Base-by-base conservation (phyloP, 306 rosid genomes). In the Quercus glauca region DNA sequence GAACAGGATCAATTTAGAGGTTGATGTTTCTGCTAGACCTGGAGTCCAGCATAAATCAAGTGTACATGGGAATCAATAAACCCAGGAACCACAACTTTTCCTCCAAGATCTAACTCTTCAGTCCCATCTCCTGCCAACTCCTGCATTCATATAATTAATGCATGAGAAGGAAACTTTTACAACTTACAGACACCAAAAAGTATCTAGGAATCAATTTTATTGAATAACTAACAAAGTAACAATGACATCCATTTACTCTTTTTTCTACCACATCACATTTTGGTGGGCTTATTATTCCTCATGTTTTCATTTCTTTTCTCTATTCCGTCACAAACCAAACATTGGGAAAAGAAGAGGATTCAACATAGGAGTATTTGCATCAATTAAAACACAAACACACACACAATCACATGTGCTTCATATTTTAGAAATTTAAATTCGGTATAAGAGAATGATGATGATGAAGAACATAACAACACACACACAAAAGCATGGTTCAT, bases 1-100 rank as follows among this genome's bases (percentile, higher is more conserved):
- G 59, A 15, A 29, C 21, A 70, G 53, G 59, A 78, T 11, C 37
- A 43, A 68, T 52, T 67, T 19, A 55, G 75, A 51, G 77, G 45
- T 43, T 5, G 71, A 69, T 61, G 51, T 33, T 71, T 72, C 68
- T 18, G 72, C 71, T 53, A 52, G 45, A 93, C 98, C 97, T 87
- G 97, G 28, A 87, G 87, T 83, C 98, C 98, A 75, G 89, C 94
- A 73, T 11, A 11, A 67, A 94, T 82, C 64, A 94, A 80, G 86
- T 94, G 98, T 71, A 87, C 89, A 61, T 92, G 97, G 26, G 97
- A 88, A 88, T 94, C 98, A 69, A 94, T 87, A 78, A 94, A 92
- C 61, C 98, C 97, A 80, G 97, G 98, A 52, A 94, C 92, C 59
- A 94, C 92, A 80, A 92, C 51, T 68, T 94, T 92, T 37, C 97